Evolutionary conservation across 768 basidiomycete species (phyloP), one percentile per base, ranked within the genome.

Genomic region (Xerocomus brunneocitrinus): DNA sequence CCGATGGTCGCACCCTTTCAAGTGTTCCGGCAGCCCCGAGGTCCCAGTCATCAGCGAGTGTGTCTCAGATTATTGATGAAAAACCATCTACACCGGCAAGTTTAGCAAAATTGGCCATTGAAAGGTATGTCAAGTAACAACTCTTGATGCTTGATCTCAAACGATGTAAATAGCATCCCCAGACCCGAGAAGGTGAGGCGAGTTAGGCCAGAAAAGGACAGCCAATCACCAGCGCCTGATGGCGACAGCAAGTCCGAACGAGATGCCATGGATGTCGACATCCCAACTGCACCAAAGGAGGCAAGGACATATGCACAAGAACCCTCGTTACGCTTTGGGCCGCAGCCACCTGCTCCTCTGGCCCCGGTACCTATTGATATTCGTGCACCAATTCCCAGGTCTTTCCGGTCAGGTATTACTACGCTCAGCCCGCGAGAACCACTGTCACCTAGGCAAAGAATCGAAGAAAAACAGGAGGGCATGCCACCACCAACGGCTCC

Each of bases 401-500:
- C 52, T 42, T 48, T 67, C 8, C 61, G 64, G 30, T 25, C 59
- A 42, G 22, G 57, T 13, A 56, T 49, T 42, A 38, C 59, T 8
- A 32, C 57, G 2, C 62, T 62, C 39, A 58, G 54, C 50, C 57
- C 69, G 12, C 72, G 67, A 53, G 73, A 79, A 57, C 55, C 66
- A 9, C 62, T 76, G 47, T 70, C 74, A 8, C 75, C 77, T 32
- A 74, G 73, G 39, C 73, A 72, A 47, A 67, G 67, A 51, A 46
- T 53, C 6, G 82, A 83, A 13, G 77, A 78, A 35, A 72, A 71
- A 44, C 58, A 59, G 34, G 58, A 76, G 1, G 48, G 39, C n/a
- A 91, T 92, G 89, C 87, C 86, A 12, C 90, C 91, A 4, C 90
- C 90, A 16, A 76, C 73, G 25, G 82, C 76, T 45, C 90, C 90